A percentile compares a stretch with the other conserved stretches of the same genome.
These are phyloP conservation scores for Schizosaccharomyces lindneri DNA, from an alignment of 805 yeast genomes.

Conservation along the genomic window DNA sequence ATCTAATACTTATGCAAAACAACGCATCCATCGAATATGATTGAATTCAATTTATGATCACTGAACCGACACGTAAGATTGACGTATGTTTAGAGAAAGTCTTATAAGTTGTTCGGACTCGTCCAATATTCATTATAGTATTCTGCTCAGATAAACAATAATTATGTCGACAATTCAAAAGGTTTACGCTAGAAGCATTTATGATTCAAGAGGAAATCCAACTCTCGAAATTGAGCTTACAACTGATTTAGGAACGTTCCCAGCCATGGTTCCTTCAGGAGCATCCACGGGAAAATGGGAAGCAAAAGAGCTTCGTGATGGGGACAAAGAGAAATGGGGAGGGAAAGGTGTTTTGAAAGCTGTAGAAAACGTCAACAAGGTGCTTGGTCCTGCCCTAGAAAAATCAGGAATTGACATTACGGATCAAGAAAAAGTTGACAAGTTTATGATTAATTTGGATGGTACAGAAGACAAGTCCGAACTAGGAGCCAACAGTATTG, in stretches of 20 bases:
- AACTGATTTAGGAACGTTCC: slow-evolving; percentile 81
- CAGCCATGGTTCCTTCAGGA: slow-evolving; percentile 97
- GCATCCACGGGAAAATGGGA: slow-evolving; percentile 98
- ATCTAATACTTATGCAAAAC: too few species aligned
- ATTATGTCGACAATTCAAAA: slow-evolving; percentile 59
- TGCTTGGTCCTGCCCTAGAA: slow-evolving; percentile 83
- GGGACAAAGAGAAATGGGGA: slow-evolving; percentile 88
- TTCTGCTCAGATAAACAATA: too few species aligned
- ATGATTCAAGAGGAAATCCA: slow-evolving; percentile 93
- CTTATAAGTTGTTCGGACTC: too few species aligned
- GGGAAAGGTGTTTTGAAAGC: slow-evolving; percentile 97
- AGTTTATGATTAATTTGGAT: slow-evolving; percentile 63
- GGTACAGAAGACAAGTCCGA: slow-evolving; percentile 90
- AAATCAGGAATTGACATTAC: slow-evolving; percentile 59
- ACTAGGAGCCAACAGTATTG: slow-evolving; percentile 94
- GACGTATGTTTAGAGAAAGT: too few species aligned
- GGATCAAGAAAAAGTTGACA: slow-evolving; percentile 70
- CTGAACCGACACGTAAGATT: too few species aligned
- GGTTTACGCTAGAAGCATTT: slow-evolving; percentile 83
- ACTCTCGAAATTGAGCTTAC: slow-evolving; percentile 93
- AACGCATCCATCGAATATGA: too few species aligned
- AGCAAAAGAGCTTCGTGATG: slow-evolving; percentile 95
- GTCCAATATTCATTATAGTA: too few species aligned
- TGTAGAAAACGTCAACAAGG: slow-evolving; percentile 79
- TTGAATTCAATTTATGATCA: too few species aligned